Evolutionary conservation across 2,329 filamentous ascomycete species (phyloP), one percentile per base, ranked within the genome.

Genomic region (Zelopaecilomyces penicillatus): DNA sequence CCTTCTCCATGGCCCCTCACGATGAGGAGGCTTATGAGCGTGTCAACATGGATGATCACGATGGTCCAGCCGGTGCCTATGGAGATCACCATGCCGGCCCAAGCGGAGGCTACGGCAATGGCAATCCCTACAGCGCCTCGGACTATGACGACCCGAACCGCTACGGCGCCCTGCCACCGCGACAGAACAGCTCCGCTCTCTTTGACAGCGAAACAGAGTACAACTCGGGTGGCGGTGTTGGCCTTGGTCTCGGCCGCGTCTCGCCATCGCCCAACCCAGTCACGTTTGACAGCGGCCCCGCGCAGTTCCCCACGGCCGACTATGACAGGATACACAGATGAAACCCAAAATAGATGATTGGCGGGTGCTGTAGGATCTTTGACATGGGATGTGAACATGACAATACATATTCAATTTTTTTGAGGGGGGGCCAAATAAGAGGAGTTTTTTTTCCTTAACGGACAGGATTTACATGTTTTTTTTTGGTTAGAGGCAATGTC

Each of bases 1-100:
- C 80, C 48, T 84, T 84, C 65, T 82, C 78, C 45, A 81, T 80
- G 62, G 77, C 76, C 10, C 77, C 78, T n/a, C 75, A 80, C 56
- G 78, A 80, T 54, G 80, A 83, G 51, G 80, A 83, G 56, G 73
- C 76, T 37, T 83, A 83, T 55, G 76, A 79, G 41, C 76, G 76
- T 10, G 72, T 83, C 49, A 71, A 80, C 60, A 68, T 70, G 64
- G 69, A 76, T 46, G 73, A 79, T 54, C 69, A 78, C 49, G 68
- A 75, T 43, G 52, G 67, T 52, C 61, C 64, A 49, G 57, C 62
- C 47, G 61, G 59, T 32, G 63, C 62, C 52, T 59, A 55, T 35
- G 62, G 58, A 50, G 54, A 56, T 50, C 55, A 50, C 26, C 58
- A 59, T 42, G 55, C 50, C 41, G 54, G 55, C 37, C 38, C 39